These are phyloP conservation scores for Peronospora belbahrii DNA, from an alignment of 352 stramenopile genomes.

Conservation along the genomic window DNA sequence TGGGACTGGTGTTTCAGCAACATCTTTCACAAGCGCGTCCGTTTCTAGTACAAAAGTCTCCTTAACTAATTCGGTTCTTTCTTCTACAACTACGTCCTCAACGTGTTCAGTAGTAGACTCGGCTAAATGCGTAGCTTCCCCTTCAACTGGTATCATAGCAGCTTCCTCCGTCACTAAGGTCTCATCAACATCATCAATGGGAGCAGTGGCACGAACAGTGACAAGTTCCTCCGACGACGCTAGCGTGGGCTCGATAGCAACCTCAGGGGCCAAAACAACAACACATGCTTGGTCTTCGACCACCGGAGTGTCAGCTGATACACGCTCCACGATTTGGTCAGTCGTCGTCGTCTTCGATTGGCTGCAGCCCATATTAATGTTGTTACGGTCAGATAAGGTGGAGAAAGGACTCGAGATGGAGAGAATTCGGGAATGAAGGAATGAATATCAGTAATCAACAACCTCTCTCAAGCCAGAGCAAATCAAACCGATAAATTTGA, in stretches of 20 bases:
- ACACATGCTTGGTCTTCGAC: slow-evolving; percentile 9
- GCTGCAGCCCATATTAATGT: slow-evolving; percentile 53
- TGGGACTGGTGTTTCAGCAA: not conserved
- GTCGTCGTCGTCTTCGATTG: slow-evolving; percentile 47
- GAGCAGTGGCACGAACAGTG: slow-evolving; percentile 5
- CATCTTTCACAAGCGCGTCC: not conserved
- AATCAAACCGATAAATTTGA: not conserved
- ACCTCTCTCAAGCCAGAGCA: slow-evolving; percentile 3
- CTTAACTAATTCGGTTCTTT: not conserved
- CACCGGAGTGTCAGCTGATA: slow-evolving; percentile 8
- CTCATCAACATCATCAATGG: slow-evolving; percentile 9
- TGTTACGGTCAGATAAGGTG: not conserved
- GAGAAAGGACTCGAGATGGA: slow-evolving; percentile 12
- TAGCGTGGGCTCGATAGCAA: slow-evolving; percentile 1
- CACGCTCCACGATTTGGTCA: slow-evolving; percentile 36
- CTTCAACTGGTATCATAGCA: slow-evolving; percentile 8
- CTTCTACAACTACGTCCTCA: not conserved
- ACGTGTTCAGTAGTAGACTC: not conserved
- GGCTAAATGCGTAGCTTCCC: not conserved
- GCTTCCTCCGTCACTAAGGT: slow-evolving; percentile 7
- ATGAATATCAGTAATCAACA: slow-evolving; percentile 6
- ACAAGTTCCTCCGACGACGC: slow-evolving; percentile 7
- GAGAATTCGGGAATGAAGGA: slow-evolving; percentile 28
- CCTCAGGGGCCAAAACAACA: not conserved
- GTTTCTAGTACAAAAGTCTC: not conserved